phyloP scores from a whole-genome alignment of 1,139 yeast genomes.

The Magnusiomyces ingens region DNA sequence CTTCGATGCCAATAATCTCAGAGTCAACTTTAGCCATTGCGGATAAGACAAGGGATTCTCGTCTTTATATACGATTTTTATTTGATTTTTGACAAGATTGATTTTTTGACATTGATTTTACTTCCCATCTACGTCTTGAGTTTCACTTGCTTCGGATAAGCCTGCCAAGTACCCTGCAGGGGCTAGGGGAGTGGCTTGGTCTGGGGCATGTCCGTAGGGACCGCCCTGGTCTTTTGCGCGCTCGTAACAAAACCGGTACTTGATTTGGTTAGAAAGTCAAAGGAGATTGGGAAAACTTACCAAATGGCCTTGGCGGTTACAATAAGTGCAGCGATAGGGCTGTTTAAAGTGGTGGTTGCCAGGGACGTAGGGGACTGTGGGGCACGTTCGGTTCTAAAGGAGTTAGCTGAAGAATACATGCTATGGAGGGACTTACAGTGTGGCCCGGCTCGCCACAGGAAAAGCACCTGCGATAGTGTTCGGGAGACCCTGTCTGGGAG shows the following conservation, averaged over 20 bases:
- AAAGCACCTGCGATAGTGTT: constrained; percentile 26
- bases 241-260: neutral
- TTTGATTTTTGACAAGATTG: neutral
- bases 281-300: neutral
- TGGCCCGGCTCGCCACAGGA: constrained; percentile 73
- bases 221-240: neutral
- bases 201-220: too few relatives aligned
- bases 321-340: neutral
- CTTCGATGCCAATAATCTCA: constrained; percentile 42
- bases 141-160: too few relatives aligned
- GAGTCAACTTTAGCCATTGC: constrained; percentile 5
- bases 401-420: too few relatives aligned
- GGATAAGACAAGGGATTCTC: too few relatives aligned
- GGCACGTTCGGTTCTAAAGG: neutral
- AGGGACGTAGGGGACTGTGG: neutral
- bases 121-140: too few relatives aligned
- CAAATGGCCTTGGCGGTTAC: neutral
- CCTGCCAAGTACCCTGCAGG: too few relatives aligned
- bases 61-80: neutral
- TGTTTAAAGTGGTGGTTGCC: neutral
- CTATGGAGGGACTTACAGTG: constrained; percentile 57
- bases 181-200: too few relatives aligned
- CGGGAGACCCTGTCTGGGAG: too few relatives aligned
- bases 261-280: neutral
- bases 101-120: too few relatives aligned